Base-by-base conservation (phyloP, 2,329 filamentous ascomycete species). In the Colletotrichum tropicicola region DNA sequence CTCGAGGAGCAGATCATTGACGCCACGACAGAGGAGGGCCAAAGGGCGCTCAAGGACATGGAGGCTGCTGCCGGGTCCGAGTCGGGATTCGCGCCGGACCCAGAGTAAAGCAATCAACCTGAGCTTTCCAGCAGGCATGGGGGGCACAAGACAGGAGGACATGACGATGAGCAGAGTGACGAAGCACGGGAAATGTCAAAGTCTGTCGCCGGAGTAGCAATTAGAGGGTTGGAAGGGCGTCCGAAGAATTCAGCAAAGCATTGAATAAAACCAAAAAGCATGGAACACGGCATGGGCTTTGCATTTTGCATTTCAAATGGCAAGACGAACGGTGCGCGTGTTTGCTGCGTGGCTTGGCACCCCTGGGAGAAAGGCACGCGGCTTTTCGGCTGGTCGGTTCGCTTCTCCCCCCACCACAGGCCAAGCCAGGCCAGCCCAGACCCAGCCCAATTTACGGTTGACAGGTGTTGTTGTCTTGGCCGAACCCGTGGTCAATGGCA, bases 1-100 rank as follows among this genome's bases (percentile, higher is more conserved):
- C 78, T 99, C 53, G 94, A 98, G 76, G 90, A 97, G 74, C 90
- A 97, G 52, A 93, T 99, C 54, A 97, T 99, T 70, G 96, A 99
- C 79, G 93, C 94, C 1, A 99, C 94, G 47, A 97, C 95, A 3
- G 91, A 94, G 74, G 90, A 96, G 75, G 94, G 94, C 3, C 87
- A 91, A 82, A 87, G 90, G 75, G 89, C 90, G 74, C 83, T 95
- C 71, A 91, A 92, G 79, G 88, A 94, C 69, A 86, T 97, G 65
- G 90, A 93, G 76, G 84, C 86, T 25, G 78, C 77, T 43, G 75
- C 77, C 57, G 75, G 77, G 52, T 72, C 73, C n/a, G 68, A 68
- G 37, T 67, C 66, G 19, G 66, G 66, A 10, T 77, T 73, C 53
- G 68, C 72, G 17, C 75, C 74, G 49, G 82, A 83, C 64, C 81